phyloP scores from a whole-genome alignment of 176 grass and related monocot genomes.

The Saccharum officinarum region DNA sequence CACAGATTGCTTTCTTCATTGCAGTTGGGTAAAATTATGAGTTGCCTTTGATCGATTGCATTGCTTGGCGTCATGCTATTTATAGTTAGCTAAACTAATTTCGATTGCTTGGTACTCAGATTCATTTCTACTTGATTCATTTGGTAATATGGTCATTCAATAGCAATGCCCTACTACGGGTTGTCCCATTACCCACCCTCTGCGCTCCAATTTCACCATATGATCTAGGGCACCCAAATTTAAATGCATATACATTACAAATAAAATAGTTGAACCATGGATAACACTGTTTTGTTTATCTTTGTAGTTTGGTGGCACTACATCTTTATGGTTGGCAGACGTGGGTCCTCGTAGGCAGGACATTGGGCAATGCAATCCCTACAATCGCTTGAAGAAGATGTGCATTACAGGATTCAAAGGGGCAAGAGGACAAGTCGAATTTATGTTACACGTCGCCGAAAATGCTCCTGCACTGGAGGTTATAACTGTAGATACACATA shows the following conservation, averaged over 20 bases:
- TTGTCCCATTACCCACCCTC: too few relatives aligned
- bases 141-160: too few relatives aligned
- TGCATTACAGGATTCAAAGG: constrained; percentile 9
- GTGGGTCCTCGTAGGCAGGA: not conserved
- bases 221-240: not conserved
- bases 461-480: constrained; percentile 8
- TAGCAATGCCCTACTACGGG: too few relatives aligned
- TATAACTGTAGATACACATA: not conserved
- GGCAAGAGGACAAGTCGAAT: constrained; percentile 9
- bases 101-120: too few relatives aligned
- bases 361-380: constrained; percentile 6
- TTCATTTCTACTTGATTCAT: too few relatives aligned
- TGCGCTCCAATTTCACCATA: too few relatives aligned
- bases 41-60: too few relatives aligned
- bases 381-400: constrained; percentile 3
- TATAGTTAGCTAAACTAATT: too few relatives aligned
- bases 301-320: not conserved
- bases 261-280: not conserved
- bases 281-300: not conserved
- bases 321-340: not conserved
- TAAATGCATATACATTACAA: not conserved
- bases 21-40: not conserved
- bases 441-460: not conserved
- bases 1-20: too few relatives aligned
- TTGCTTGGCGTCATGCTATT: too few relatives aligned